Evolutionary conservation across 1,139 yeast species (phyloP), one percentile per base, ranked within the genome.

Genomic region (Taphrina communis): DNA sequence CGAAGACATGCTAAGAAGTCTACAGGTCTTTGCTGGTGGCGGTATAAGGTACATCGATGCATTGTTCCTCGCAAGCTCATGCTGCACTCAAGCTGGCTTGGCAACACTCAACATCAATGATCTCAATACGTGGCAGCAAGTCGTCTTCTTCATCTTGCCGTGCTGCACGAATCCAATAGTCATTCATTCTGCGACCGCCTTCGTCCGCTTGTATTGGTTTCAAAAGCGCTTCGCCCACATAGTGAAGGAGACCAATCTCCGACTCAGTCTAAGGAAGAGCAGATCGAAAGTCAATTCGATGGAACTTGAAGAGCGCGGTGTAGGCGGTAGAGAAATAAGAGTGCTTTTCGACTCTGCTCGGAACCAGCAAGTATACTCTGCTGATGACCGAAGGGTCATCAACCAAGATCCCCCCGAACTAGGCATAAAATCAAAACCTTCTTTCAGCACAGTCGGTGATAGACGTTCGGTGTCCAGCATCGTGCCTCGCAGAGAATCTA

Each of bases 11-110:
- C 41, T 14, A 39, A 12, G 42, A 21, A 52, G 25, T 39, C 50
- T 12, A 11, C 12, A 63, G 67, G 55, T 63, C 48, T 44, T 53
- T 31, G 67, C 55, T 9, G 52, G 61, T 6, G 71, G 74, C 7
- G 86, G 89, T 75, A 80, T 86, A 50, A 71, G 77, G 4, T 95
- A 93, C 76, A 87, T 90, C 57, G 98, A 95, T 79, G 86, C 89
- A 1, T 79, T 95, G 53, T 91, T 92, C 77, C 80, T 90, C 69
- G 83, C 92, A 0, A 80, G 87, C 6, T 94, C 96, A 4, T 86
- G 94, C 0, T 80, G 88, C 2, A 91, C 99, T 0, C 97, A 93
- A 76, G 97, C 97, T 0, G 99, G 99, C 0, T 80, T 95, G 70
- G 91, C 91, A 75, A 88, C 97, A 0, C 81, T 89, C 25, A 85